These are phyloP conservation scores for Podochytrium sp. DNA, from an alignment of 192 early-diverging fungal genomes.

Conservation along the genomic window DNA sequence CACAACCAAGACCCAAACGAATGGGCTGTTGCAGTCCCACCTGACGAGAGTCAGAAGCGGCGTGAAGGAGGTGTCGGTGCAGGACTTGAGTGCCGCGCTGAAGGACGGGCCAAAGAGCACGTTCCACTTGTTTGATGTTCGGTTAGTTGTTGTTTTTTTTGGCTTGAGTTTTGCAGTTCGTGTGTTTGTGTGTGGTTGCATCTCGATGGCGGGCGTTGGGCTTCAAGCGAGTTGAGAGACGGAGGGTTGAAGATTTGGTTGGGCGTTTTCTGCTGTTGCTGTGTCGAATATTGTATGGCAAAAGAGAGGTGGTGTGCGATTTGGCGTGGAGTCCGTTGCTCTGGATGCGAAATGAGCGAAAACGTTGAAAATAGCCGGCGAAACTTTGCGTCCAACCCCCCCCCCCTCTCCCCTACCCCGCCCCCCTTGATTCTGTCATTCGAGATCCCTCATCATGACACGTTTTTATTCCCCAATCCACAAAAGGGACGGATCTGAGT, in stretches of 20 bases:
- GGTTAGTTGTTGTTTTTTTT: slow-evolving; percentile 29
- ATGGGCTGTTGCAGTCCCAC: slow-evolving; percentile 13
- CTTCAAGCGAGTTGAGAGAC: no score
- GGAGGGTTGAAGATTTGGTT: no score
- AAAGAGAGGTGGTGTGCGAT: no score
- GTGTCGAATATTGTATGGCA: no score
- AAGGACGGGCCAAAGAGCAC: slow-evolving; percentile 32
- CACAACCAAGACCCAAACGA: slow-evolving; percentile 1
- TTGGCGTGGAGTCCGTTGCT: no score
- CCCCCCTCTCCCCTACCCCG: no score
- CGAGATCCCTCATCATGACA: no score
- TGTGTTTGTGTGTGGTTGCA: background rate
- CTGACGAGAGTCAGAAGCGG: background rate
- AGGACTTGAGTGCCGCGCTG: slow-evolving; percentile 21
- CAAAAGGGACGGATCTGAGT: slow-evolving; percentile 60
- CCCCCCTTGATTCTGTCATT: no score
- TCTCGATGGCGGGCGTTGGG: background rate
- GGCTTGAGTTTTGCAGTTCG: background rate
- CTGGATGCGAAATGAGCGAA: no score
- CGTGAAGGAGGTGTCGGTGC: slow-evolving; percentile 22
- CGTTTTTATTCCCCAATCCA: no score
- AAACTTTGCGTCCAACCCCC: background rate
- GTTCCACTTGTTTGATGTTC: slow-evolving; percentile 45
- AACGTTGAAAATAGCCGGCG: no score
- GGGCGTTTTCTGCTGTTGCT: background rate